These are phyloP conservation scores for Eucalyptus brandiana DNA, from an alignment of 345 rosid species.

Conservation along the genomic window DNA sequence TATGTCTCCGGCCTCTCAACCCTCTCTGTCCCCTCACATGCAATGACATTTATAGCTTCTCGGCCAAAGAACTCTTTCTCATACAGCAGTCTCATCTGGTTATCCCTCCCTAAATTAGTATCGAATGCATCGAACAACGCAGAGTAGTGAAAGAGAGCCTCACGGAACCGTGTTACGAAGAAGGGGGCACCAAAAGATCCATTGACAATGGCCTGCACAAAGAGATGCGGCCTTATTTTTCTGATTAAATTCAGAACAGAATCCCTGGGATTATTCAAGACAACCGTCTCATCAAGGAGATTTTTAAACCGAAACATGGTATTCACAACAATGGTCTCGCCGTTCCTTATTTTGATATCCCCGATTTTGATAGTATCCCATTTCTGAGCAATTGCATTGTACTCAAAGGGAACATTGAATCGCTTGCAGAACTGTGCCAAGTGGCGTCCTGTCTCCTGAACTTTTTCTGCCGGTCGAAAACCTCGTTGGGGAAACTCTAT, in stretches of 20 bases:
- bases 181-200: slow-evolving; percentile 66
- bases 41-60: slow-evolving; percentile 48
- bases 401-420: slow-evolving; percentile 64
- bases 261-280: slow-evolving; percentile 43
- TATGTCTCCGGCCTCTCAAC: slow-evolving; percentile 79
- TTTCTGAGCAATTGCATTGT: slow-evolving; percentile 53
- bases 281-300: slow-evolving; percentile 58
- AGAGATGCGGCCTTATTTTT: slow-evolving; percentile 43
- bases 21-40: slow-evolving; percentile 75
- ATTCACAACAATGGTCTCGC: slow-evolving; percentile 57
- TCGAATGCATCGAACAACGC: slow-evolving; percentile 59
- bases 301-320: slow-evolving; percentile 48
- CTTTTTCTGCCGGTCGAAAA: slow-evolving; percentile 66
- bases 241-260: slow-evolving; percentile 46
- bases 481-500: slow-evolving; percentile 78
- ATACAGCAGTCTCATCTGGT: slow-evolving; percentile 44
- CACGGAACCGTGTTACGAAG: slow-evolving; percentile 65
- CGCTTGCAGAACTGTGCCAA: slow-evolving; percentile 60
- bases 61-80: slow-evolving; percentile 61
- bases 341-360: slow-evolving; percentile 38
- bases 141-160: slow-evolving; percentile 71
- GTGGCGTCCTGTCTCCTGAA: slow-evolving; percentile 57
- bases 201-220: slow-evolving; percentile 21
- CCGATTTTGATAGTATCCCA: slow-evolving; percentile 64
- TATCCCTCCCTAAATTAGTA: slow-evolving; percentile 24